Evolutionary conservation across 2,329 filamentous ascomycete species (phyloP).

Genomic region (Hypoxylon sp.): DNA sequence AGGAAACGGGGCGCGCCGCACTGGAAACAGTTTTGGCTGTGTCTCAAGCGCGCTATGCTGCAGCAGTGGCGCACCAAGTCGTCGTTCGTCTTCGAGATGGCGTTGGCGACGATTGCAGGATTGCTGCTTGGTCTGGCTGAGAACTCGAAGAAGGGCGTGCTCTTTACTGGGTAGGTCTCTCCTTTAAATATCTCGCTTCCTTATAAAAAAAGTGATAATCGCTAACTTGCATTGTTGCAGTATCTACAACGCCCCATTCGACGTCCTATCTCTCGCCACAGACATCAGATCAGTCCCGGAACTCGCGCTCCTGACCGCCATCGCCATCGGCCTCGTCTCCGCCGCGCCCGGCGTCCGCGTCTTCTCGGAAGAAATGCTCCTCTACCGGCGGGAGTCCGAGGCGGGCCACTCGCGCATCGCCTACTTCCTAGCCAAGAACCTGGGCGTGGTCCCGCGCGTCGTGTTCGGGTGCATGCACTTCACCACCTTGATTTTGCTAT

Average conservation of each 20-base stretch:
- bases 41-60: conserved; percentile 63
- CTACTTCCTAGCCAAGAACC: conserved; percentile 67
- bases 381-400: conserved; percentile 67
- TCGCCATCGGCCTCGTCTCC: conserved; percentile 67
- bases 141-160: conserved; percentile 60
- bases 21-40: conserved; percentile 64
- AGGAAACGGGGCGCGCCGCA: conserved; percentile 62
- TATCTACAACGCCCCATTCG: conserved; percentile 63
- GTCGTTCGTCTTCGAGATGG: conserved; percentile 66
- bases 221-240: neutral
- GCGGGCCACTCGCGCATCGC: conserved; percentile 67
- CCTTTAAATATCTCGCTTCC: too few species aligned
- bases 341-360: conserved; percentile 66
- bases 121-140: conserved; percentile 66
- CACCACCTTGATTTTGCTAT: conserved; percentile 61
- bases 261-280: conserved; percentile 62
- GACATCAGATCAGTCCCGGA: conserved; percentile 64
- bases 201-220: neutral
- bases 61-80: conserved; percentile 67
- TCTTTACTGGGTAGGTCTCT: conserved; percentile 60
- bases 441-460: conserved; percentile 65
- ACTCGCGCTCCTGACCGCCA: conserved; percentile 63
- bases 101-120: conserved; percentile 63
- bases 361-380: conserved; percentile 67
- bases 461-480: conserved; percentile 65